Base-by-base conservation (phyloP, 2,329 filamentous ascomycete species). In the Phialophora verrucosa region DNA sequence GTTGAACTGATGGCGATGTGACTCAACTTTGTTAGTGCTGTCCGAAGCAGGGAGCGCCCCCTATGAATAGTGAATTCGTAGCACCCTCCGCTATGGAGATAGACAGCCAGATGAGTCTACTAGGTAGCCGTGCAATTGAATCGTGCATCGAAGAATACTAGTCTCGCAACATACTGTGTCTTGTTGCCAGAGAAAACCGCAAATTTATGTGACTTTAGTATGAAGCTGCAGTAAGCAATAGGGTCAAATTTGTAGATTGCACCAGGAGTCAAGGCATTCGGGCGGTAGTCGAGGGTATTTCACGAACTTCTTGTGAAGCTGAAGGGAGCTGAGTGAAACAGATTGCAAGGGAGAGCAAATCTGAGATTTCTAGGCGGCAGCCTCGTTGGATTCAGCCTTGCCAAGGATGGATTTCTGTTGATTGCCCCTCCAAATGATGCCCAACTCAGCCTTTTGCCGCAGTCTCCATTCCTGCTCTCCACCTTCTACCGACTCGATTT, bases 341-440 rank as follows among this genome's bases (percentile, higher is more conserved):
- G 5, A 14, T 42, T 6, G 35, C 23, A 25, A 25, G 23, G 23
- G 23, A 25, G 12, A 35, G 32, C 10, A 35, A 35, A 35, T 35
- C 32, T 12, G 10, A 35, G 32, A 12, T 35, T 35, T 35, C 44
- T 20, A n/a, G 44, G 17, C 44, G 10, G 17, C 49, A 29, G 20
- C 49, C 20, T 23, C 20, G 49, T 23, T 7, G 49, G 20, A 25
- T 47, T 8, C 59, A 61, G 59, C 59, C 47, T 61, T 61, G 59
- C 59, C 59, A 61, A 61, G 59, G 29, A 35, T 11, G 10, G 35
- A 42, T 61, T 53, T 38, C n/a, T 29, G 59, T 54, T 4, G 12
- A 55, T 27, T 57, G 42, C 54, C 64, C 53, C 57, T 62, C 51
- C 51, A 31, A 53, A 8, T 51, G 49, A 44, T 29, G 53, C 38